Evolutionary conservation across 2,329 filamentous ascomycete genomes (phyloP).

Genomic region (Sordariomycetes sp.): DNA sequence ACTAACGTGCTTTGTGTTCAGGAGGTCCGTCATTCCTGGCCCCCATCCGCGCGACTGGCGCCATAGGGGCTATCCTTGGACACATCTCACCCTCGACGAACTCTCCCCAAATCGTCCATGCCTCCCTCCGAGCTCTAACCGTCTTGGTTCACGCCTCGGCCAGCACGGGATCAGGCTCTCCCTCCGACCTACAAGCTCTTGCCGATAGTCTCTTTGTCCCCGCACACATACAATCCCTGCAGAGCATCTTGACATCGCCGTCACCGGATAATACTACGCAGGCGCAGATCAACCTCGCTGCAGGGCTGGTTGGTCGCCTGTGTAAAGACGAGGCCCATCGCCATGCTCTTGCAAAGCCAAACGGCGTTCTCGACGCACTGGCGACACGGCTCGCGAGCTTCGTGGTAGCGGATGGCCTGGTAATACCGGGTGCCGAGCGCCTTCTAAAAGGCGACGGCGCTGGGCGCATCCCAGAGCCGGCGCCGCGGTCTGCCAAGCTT

Average conservation of each 20-base stretch:
- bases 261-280: constrained; percentile 41
- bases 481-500: constrained; percentile 48
- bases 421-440: constrained; percentile 53
- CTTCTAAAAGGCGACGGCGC: constrained; percentile 30
- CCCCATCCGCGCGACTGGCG: constrained; percentile 58
- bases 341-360: constrained; percentile 52
- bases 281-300: constrained; percentile 50
- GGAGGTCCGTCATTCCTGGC: constrained; percentile 71
- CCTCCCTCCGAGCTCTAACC: constrained; percentile 64
- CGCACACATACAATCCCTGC: constrained; percentile 50
- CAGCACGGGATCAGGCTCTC: constrained; percentile 27
- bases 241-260: constrained; percentile 52
- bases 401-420: constrained; percentile 55
- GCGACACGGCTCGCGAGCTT: constrained; percentile 63
- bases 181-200: constrained; percentile 26
- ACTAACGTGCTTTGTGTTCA: background rate
- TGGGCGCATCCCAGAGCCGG: constrained; percentile 48
- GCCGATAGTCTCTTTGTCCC: constrained; percentile 55
- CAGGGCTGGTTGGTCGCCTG: constrained; percentile 42
- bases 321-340: constrained; percentile 63
- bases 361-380: constrained; percentile 68
- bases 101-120: constrained; percentile 56
- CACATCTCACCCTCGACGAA: constrained; percentile 57
- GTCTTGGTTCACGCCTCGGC: constrained; percentile 57
- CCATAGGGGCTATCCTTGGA: constrained; percentile 59